phyloP scores from a whole-genome alignment of 2,329 filamentous ascomycete genomes.

The Fusarium azukiicola region DNA sequence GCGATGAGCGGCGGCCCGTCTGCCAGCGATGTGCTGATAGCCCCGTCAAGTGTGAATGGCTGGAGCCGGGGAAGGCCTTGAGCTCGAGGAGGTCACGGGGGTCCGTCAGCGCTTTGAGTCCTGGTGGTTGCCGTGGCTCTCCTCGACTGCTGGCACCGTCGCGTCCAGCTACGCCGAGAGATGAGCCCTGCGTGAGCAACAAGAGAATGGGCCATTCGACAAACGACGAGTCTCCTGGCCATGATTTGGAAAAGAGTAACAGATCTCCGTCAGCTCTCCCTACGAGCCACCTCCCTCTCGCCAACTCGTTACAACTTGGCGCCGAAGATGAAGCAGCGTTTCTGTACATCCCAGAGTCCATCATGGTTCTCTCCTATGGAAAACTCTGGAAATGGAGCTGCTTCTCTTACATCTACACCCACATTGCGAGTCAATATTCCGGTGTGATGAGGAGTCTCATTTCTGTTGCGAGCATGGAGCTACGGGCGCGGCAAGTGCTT shows the following conservation, averaged over 20 bases:
- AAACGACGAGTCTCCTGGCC: background rate
- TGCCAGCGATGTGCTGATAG: conserved; percentile 46
- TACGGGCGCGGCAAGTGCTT: conserved; percentile 39
- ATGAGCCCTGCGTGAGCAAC: background rate
- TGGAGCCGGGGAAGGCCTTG: conserved; percentile 38
- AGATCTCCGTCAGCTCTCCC: conserved; percentile 24
- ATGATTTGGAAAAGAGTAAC: background rate
- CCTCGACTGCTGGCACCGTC: background rate
- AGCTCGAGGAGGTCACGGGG: conserved; percentile 27
- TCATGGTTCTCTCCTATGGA: conserved; percentile 46
- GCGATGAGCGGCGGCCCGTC: conserved; percentile 44
- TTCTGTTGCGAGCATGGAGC: conserved; percentile 46
- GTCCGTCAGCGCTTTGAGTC: background rate
- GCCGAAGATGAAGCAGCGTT: conserved; percentile 41
- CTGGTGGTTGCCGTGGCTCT: conserved; percentile 17
- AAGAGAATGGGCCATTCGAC: conserved; percentile 23
- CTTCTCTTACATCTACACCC: conserved; percentile 47
- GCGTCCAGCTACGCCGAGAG: background rate
- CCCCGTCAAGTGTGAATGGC: conserved; percentile 48
- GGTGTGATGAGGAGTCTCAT: conserved; percentile 52
- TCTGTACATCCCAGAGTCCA: conserved; percentile 39
- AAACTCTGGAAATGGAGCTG: conserved; percentile 50
- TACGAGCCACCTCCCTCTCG: conserved; percentile 34
- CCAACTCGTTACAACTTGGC: conserved; percentile 42
- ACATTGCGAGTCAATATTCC: conserved; percentile 45